These are phyloP conservation scores for Xylaria digitata DNA, from an alignment of 2,329 filamentous ascomycete species.

Conservation along the genomic window DNA sequence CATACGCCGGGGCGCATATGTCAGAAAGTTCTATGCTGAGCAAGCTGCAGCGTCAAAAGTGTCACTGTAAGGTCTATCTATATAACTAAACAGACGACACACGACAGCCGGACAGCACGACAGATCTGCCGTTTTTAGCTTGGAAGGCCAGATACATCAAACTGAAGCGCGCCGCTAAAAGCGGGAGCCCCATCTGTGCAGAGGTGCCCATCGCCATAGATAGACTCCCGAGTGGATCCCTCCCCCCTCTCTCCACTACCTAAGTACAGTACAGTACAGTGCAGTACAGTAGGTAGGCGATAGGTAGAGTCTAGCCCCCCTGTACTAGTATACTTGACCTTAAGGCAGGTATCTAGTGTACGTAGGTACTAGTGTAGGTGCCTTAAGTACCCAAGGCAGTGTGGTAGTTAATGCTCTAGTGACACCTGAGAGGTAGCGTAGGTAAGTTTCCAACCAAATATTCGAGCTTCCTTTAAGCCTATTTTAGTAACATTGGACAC, in stretches of 20 bases:
- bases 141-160: conserved; percentile 10
- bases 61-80: conserved; percentile 8
- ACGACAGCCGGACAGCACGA: conserved; percentile 3
- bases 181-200: conserved; percentile 37
- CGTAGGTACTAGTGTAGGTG: too few relatives aligned
- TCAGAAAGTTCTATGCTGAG: conserved; percentile 7
- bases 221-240: conserved; percentile 27
- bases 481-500: conserved; percentile 1
- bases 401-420: too few relatives aligned
- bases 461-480: not conserved
- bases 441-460: too few relatives aligned
- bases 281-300: too few relatives aligned
- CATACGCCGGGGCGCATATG: not conserved
- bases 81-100: conserved; percentile 11
- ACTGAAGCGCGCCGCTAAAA: conserved; percentile 39
- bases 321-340: too few relatives aligned
- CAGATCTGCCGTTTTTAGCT: conserved; percentile 28
- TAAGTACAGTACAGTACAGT: conserved; percentile 1
- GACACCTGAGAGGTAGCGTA: too few relatives aligned
- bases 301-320: too few relatives aligned
- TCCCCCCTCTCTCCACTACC: conserved; percentile 8
- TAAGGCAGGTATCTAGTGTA: too few relatives aligned
- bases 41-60: not conserved
- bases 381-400: too few relatives aligned
- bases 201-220: conserved; percentile 15